Conservation (phyloP, 2,329 filamentous ascomycete species). For the Akanthomyces lecanii region DNA sequence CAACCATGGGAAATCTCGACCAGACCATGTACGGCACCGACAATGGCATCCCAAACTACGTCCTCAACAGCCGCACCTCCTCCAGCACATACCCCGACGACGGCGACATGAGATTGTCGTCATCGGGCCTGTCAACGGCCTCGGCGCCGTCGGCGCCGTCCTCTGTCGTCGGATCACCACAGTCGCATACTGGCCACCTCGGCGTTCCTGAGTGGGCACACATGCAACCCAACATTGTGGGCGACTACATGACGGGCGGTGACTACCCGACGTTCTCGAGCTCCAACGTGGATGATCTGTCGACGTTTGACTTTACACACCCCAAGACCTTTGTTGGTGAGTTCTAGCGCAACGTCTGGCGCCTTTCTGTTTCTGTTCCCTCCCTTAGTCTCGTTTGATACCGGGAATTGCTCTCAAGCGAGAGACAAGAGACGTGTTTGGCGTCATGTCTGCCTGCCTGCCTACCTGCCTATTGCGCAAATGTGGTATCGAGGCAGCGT, state of each 20-base stretch:
- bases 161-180: slow-evolving; percentile 63
- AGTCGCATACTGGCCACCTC: slow-evolving; percentile 52
- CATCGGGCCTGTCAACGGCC: slow-evolving; percentile 56
- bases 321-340: slow-evolving; percentile 55
- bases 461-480: not conserved
- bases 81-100: slow-evolving; percentile 49
- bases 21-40: slow-evolving; percentile 40
- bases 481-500: slow-evolving; percentile 8
- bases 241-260: slow-evolving; percentile 48
- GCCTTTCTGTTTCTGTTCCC: slow-evolving; percentile 36
- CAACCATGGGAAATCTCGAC: slow-evolving; percentile 40
- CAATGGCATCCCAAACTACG: slow-evolving; percentile 38
- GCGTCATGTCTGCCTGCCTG: not conserved
- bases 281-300: slow-evolving; percentile 47
- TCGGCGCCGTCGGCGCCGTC: slow-evolving; percentile 62
- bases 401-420: not conserved
- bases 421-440: not conserved
- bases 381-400: slow-evolving; percentile 29
- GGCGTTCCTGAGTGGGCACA: slow-evolving; percentile 60
- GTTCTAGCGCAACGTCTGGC: slow-evolving; percentile 37
- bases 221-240: slow-evolving; percentile 60
- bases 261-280: slow-evolving; percentile 53
- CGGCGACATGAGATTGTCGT: slow-evolving; percentile 45
- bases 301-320: slow-evolving; percentile 44
- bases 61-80: slow-evolving; percentile 45